Percentiles rank a stretch among this genome's conserved stretches.
phyloP scores from a whole-genome alignment of 139 green algal species.

The Gonium pectorale region DNA sequence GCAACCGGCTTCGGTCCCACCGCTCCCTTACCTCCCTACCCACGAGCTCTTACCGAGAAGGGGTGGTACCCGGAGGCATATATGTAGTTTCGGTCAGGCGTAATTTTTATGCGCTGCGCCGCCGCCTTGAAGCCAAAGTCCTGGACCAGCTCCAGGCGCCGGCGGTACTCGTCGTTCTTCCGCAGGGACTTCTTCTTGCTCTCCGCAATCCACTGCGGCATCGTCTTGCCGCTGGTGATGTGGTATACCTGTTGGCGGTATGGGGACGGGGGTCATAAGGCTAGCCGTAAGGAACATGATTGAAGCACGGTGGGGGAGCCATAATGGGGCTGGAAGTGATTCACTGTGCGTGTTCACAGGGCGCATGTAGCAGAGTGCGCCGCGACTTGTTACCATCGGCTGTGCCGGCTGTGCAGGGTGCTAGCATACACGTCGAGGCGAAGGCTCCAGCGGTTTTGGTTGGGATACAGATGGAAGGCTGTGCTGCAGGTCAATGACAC shows the following conservation, averaged over 20 bases:
- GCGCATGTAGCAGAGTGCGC: no score
- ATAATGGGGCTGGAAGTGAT: no score
- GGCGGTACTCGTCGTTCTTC: constrained; percentile 88
- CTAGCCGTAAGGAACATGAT: no score
- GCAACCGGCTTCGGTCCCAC: not conserved
- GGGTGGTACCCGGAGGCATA: constrained; percentile 88
- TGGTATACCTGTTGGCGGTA: constrained; percentile 83
- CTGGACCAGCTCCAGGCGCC: constrained; percentile 92
- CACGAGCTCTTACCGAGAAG: constrained; percentile 51
- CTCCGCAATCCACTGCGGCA: constrained; percentile 92
- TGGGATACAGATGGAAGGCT: no score
- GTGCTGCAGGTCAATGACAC: no score
- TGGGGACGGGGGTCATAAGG: no score
- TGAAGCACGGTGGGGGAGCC: no score
- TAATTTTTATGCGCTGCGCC: constrained; percentile 89
- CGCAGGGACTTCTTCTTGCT: constrained; percentile 86
- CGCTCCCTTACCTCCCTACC: constrained; percentile 2
- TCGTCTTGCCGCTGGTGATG: constrained; percentile 84
- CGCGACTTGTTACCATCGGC: no score
- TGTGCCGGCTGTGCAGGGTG: no score
- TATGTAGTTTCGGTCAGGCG: constrained; percentile 89
- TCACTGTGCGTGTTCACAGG: no score
- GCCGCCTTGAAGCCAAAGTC: constrained; percentile 91
- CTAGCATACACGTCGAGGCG: no score
- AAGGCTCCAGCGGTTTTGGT: no score